Base-by-base conservation (phyloP, 208 protist species). In the Trypanosoma cruzi region DNA sequence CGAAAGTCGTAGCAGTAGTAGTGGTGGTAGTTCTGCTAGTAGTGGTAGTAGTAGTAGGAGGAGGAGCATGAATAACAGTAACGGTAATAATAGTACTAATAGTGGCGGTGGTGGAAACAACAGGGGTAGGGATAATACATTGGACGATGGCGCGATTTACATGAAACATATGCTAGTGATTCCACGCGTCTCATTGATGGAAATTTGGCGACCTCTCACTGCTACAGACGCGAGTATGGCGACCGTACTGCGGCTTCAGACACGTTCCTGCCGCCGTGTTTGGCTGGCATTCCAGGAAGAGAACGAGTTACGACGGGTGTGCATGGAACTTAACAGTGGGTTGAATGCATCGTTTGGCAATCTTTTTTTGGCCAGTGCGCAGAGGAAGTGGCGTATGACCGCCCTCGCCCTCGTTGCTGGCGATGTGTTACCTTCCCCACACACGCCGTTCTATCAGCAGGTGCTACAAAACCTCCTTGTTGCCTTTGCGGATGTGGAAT, bases 341-440 rank as follows among this genome's bases (percentile, higher is more conserved):
- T 31, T 64, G 34, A 58, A 52, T 4, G 3, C 34, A n/a, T 54
- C 54, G 20, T 20, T 42, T 42, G 73, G 73, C 34, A 88, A 85
- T 48, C 79, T 68, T n/a, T 77, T 85, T 55, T 40, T 88, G 5
- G 69, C 73, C 10, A 85, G 82, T 58, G 82, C 82, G n/a, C 79
- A 76, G 3, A 56, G 82, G 16, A 56, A 58, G 24, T 75, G 76
- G 68, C 66, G 63, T 6, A 85, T 88, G 79, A 65, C 71, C 42
- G 71, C 76, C 26, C 79, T 88, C 24, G 61, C 81, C 20, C 58
- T 88, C 5, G 46, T 80, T 16, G 79, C 79, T 49, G 71, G 70
- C 18, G 63, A 77, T 34, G 59, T 85, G 0, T 59, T 85, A 32
- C 82, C 79, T 14, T 48, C 14, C 14, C 57, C 73, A 31, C 49